These are phyloP conservation scores for Umbelopsis vinacea DNA, from an alignment of 192 early-diverging fungal genomes.

Conservation along the genomic window DNA sequence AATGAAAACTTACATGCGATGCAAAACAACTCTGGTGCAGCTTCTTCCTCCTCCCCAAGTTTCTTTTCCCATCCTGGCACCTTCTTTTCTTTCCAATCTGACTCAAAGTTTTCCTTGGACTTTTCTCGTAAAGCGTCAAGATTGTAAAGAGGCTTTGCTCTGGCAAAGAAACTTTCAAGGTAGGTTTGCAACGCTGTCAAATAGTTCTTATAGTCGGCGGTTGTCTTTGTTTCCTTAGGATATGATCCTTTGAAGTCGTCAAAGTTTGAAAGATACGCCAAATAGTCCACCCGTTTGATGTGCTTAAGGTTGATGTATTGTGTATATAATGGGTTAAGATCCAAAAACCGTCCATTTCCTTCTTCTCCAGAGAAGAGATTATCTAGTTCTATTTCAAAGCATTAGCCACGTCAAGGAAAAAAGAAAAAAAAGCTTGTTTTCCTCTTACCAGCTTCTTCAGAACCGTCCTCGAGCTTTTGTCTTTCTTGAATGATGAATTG, in stretches of 20 bases:
- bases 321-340: conserved; percentile 80
- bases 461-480: conserved; percentile 42
- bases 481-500: conserved; percentile 66
- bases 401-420: conserved; percentile 10
- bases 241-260: conserved; percentile 58
- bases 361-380: conserved; percentile 95
- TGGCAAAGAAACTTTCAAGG: conserved; percentile 71
- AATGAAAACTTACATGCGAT: conserved; percentile 55
- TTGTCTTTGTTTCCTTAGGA: conserved; percentile 61
- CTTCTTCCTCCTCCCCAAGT: conserved; percentile 41
- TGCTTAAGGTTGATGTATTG: conserved; percentile 84
- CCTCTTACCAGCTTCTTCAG: conserved; percentile 28
- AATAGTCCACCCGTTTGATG: conserved; percentile 64
- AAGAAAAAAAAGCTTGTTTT: not conserved
- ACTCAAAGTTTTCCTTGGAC: conserved; percentile 60
- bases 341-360: conserved; percentile 79
- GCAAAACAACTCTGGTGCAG: conserved; percentile 67
- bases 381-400: conserved; percentile 65
- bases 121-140: conserved; percentile 55
- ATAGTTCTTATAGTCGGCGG: conserved; percentile 70
- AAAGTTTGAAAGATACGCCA: conserved; percentile 71
- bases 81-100: conserved; percentile 59
- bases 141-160: conserved; percentile 81
- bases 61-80: conserved; percentile 68
- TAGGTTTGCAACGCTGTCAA: conserved; percentile 66